Conservation (phyloP, 2,329 filamentous ascomycete genomes). For the Coniella vitis region DNA sequence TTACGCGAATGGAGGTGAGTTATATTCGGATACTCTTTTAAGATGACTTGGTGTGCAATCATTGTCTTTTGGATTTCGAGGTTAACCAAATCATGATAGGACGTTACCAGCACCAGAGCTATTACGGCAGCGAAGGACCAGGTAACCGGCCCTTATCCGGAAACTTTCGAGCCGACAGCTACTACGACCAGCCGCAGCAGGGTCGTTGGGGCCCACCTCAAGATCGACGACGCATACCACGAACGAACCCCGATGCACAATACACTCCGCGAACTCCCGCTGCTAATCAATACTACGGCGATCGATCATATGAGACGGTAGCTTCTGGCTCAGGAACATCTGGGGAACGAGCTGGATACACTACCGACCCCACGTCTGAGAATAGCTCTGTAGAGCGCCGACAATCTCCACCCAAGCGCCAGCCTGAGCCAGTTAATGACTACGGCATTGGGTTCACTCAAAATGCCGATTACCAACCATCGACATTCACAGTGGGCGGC, state of each 20-base stretch:
- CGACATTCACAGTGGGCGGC: slow-evolving; percentile 30
- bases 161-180: slow-evolving; percentile 8
- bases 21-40: not conserved
- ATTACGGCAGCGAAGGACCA: slow-evolving; percentile 35
- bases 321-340: slow-evolving; percentile 68
- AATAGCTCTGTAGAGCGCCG: slow-evolving; percentile 84
- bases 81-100: no score
- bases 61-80: no score
- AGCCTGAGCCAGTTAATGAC: slow-evolving; percentile 47
- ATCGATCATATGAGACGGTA: slow-evolving; percentile 82
- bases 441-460: slow-evolving; percentile 57
- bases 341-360: slow-evolving; percentile 69
- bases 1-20: slow-evolving; percentile 32
- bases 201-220: slow-evolving; percentile 11
- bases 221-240: slow-evolving; percentile 28
- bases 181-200: slow-evolving; percentile 28
- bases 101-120: slow-evolving; percentile 45
- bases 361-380: slow-evolving; percentile 80
- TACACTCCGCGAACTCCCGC: slow-evolving; percentile 32
- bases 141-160: slow-evolving; percentile 12
- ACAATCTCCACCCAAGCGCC: slow-evolving; percentile 46
- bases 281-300: slow-evolving; percentile 42
- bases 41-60: not conserved
- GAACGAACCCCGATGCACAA: slow-evolving; percentile 43
- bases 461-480: slow-evolving; percentile 34